phyloP scores from a whole-genome alignment of 2,329 filamentous ascomycete genomes.

The Cytospora paraplurivora region DNA sequence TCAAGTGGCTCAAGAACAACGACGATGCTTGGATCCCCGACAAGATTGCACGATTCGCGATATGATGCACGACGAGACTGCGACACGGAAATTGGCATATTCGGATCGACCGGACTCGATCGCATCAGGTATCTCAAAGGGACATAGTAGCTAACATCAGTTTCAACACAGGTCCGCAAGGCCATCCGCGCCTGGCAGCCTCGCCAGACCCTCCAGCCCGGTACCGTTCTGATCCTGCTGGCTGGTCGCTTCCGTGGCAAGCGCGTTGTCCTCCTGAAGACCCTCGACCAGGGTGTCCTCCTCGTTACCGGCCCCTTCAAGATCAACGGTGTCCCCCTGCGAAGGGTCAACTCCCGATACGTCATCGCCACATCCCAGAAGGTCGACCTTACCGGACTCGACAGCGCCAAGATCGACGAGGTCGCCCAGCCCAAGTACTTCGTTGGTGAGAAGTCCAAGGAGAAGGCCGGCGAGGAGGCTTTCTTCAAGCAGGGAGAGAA shows the following conservation, averaged over 20 bases:
- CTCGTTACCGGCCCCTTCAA: constrained; percentile 99
- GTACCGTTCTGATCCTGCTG: constrained; percentile 97
- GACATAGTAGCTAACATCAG: constrained; percentile 35
- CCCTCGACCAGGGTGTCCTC: constrained; percentile 95
- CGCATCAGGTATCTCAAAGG: constrained; percentile 4
- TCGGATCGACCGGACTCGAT: not conserved
- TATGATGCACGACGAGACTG: not conserved
- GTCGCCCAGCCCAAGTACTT: constrained; percentile 84
- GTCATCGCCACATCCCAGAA: constrained; percentile 88
- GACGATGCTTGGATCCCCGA: not conserved
- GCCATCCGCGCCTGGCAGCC: constrained; percentile 83
- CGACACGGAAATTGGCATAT: constrained; percentile 6
- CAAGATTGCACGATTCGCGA: not conserved
- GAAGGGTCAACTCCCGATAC: constrained; percentile 90
- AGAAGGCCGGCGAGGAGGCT: constrained; percentile 96
- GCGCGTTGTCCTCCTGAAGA: constrained; percentile 98
- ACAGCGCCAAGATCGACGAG: constrained; percentile 86
- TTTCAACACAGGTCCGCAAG: constrained; percentile 79
- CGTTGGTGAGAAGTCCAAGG: constrained; percentile 88
- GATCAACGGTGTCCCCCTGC: constrained; percentile 98
- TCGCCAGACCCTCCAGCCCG: constrained; percentile 87
- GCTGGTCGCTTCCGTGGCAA: constrained; percentile 99
- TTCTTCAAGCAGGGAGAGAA: constrained; percentile 99
- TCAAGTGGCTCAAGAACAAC: not conserved
- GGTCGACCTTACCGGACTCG: constrained; percentile 82